phyloP scores from a whole-genome alignment of 1,139 yeast species.

The Maudiozyma humilis region DNA sequence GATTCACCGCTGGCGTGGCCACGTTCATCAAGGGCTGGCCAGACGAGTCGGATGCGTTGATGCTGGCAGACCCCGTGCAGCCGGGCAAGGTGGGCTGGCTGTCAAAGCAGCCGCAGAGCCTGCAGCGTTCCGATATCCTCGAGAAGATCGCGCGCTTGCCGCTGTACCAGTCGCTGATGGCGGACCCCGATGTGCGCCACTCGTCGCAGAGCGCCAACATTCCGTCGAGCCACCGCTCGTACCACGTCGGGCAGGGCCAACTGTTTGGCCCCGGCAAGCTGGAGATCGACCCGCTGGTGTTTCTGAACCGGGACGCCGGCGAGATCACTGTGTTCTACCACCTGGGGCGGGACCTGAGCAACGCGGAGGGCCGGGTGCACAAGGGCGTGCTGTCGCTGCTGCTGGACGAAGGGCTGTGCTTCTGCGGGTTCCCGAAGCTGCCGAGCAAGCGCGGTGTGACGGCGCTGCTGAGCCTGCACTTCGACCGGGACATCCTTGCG shows the following conservation, averaged over 20 bases:
- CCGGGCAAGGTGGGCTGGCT: constrained; percentile 1
- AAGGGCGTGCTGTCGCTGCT: constrained; percentile 81
- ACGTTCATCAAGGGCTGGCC: constrained; percentile 31
- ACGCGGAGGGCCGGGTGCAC: constrained; percentile 64
- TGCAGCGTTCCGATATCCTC: constrained; percentile 24
- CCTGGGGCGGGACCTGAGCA: constrained; percentile 56
- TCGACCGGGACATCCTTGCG: constrained; percentile 57
- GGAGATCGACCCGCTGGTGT: constrained; percentile 60
- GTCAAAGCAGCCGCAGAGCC: constrained; percentile 11
- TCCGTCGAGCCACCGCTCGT: constrained; percentile 52
- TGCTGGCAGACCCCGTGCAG: constrained; percentile 14
- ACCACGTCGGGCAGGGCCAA: constrained; percentile 61
- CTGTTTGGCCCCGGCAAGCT: constrained; percentile 53
- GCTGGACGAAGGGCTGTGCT: constrained; percentile 78
- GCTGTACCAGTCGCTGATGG: constrained; percentile 13
- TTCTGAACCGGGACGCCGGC: constrained; percentile 40
- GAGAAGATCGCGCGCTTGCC: constrained; percentile 14
- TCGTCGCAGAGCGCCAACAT: constrained; percentile 33
- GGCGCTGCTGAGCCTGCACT: constrained; percentile 62
- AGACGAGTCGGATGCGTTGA: constrained; percentile 20
- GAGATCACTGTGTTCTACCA: constrained; percentile 57
- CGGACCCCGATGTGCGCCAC: constrained; percentile 15
- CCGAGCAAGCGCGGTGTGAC: constrained; percentile 90
- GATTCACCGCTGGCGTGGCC: constrained; percentile 25
- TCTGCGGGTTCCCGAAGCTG: constrained; percentile 77